phyloP scores from a whole-genome alignment of 2,329 filamentous ascomycete genomes.

The Stromatinia cepivora region DNA sequence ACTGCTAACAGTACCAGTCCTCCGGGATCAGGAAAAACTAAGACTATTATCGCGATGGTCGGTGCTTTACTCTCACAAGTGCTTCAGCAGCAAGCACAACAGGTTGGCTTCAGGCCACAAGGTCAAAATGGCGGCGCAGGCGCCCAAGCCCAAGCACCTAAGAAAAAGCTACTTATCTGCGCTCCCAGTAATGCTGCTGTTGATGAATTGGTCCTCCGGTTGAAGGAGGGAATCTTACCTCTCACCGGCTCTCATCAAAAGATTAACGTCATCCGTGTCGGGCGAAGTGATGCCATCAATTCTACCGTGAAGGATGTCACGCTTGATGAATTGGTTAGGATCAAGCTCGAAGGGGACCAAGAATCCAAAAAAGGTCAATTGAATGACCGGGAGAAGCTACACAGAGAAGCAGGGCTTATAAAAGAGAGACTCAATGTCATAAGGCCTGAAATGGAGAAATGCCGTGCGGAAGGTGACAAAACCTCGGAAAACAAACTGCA shows the following conservation, averaged over 20 bases:
- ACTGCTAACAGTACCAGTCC: slow-evolving; percentile 55
- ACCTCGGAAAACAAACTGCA: slow-evolving; percentile 58
- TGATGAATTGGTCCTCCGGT: slow-evolving; percentile 88
- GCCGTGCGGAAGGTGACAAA: slow-evolving; percentile 56
- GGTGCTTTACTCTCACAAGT: slow-evolving; percentile 72
- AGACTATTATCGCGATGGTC: slow-evolving; percentile 96
- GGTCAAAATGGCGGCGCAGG: slow-evolving; percentile 40
- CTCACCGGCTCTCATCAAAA: slow-evolving; percentile 69
- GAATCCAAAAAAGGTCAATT: slow-evolving; percentile 54
- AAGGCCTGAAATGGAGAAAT: slow-evolving; percentile 70
- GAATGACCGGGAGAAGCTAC: slow-evolving; percentile 57
- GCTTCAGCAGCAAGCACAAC: slow-evolving; percentile 41
- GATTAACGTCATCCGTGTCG: slow-evolving; percentile 85
- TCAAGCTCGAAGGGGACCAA: slow-evolving; percentile 63
- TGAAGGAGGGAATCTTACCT: slow-evolving; percentile 84
- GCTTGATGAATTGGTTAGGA: slow-evolving; percentile 85
- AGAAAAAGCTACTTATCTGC: slow-evolving; percentile 91
- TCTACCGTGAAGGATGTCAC: slow-evolving; percentile 85
- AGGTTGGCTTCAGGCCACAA: slow-evolving; percentile 38
- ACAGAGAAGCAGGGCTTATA: slow-evolving; percentile 66
- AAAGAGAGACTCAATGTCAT: slow-evolving; percentile 73
- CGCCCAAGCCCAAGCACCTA: slow-evolving; percentile 40
- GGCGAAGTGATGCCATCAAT: slow-evolving; percentile 91
- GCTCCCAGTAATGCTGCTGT: slow-evolving; percentile 99
- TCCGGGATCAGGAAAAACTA: slow-evolving; percentile 96